Evolutionary conservation across 495 filamentous ascomycete genomes (phyloP).

Genomic region (Penicillium alfredii): DNA sequence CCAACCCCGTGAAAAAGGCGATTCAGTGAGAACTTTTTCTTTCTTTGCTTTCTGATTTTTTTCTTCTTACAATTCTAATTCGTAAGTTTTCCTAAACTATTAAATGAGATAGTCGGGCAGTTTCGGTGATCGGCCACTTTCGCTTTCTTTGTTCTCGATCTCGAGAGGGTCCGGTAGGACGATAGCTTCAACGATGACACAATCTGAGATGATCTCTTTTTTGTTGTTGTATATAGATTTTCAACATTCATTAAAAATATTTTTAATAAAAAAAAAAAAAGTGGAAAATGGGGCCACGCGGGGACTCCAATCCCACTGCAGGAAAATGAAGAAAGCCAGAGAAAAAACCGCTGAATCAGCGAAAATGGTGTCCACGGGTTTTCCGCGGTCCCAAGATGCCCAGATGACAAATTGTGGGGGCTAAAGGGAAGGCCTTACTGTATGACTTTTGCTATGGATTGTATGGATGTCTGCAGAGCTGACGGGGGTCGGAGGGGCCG

Average conservation of each 20-base stretch:
- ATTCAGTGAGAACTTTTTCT: constrained; percentile 7
- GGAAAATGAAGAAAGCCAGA: no score
- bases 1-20: constrained; percentile 12
- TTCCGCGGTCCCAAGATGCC: constrained; percentile 9
- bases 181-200: constrained; percentile 15
- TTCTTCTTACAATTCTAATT: no score
- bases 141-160: constrained; percentile 2
- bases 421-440: neutral
- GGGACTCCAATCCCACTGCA: no score
- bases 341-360: neutral
- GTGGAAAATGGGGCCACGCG: constrained; percentile 1
- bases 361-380: constrained; percentile 7
- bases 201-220: constrained; percentile 15
- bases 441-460: neutral
- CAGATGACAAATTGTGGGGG: constrained; percentile 18
- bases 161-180: constrained; percentile 5
- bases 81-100: no score
- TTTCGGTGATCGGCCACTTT: constrained; percentile 11
- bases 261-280: constrained; percentile 1
- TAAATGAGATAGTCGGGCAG: no score
- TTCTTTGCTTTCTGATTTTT: constrained; percentile 19
- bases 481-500: neutral
- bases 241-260: constrained; percentile 6
- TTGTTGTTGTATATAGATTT: constrained; percentile 9
- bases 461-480: constrained; percentile 4